Evolutionary conservation across 306 rosid species (phyloP), one percentile per base, ranked within the genome.

Genomic region (Prunus fruticosa): DNA sequence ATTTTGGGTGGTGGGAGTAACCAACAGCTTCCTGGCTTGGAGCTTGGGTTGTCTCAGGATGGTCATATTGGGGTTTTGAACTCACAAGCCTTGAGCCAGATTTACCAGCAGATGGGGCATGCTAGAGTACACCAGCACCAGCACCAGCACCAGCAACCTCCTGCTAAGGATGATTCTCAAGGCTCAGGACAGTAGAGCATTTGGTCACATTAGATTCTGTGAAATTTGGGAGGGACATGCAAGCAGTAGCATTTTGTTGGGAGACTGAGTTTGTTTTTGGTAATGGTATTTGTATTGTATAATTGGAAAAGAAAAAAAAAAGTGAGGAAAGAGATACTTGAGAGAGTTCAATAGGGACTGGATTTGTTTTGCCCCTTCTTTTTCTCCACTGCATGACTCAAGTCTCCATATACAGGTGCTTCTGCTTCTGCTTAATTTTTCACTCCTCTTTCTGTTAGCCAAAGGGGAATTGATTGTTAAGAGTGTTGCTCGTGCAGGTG

Each of bases 51-150:
- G 77, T 90, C 97, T 7, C 99, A 92, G 30, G 99, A 94, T 84
- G 96, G 92, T 10, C 95, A 89, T 84, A 88, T 95, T 51, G 99
- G 99, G 79, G 96, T 91, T 25, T 76, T 95, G 80, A 95, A 86
- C 80, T 87, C 93, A 25, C 98, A 93, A 47, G 86, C 96, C 22
- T 81, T 93, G 85, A 89, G 13, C 72, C 99, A 92, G 89, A 88
- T 95, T 91, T 95, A 95, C 80, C 99, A 92, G 69, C 99, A 95
- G 88, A 90, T 95, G 93, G 96, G 93, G 23, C 97, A 91, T 49
- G 84, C 87, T 77, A 88, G 94, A 83, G 87, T 86, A 16, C 93
- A 83, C 28, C 89, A 84, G 20, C 89, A 90, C 2, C 90, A 82
- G 10, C 91, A 80, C 0, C 84, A 80, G 8, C 81, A 78, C 0